Evolutionary conservation across 768 basidiomycete genomes (phyloP), one percentile per base, ranked within the genome.

Genomic region (Russula ochroleuca): DNA sequence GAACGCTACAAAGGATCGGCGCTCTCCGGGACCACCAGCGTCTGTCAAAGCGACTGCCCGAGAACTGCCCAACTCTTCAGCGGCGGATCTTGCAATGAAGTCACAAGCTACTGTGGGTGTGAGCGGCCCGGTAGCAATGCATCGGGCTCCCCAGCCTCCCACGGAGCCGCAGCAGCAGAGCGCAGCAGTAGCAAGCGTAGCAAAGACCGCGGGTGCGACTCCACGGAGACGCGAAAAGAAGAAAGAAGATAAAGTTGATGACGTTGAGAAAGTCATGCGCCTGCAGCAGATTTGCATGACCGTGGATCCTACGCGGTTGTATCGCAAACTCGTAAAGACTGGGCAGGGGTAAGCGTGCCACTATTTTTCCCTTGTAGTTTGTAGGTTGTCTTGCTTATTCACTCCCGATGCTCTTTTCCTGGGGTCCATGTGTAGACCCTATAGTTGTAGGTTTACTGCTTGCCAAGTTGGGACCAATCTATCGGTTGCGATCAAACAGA

Each of bases 401-500:
- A 28, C 28, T 5, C 28, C 28, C 9, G 43, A 43, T 43, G n/a
- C n/a, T 7, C 43, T 19, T 43, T n/a, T 19, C n/a, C 3, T 19
- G 19, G n/a, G 40, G 40, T 5, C 5, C 15, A 17, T 15, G 3
- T 43, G 9, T 73, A 95, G 94, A 64, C 95, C 96, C 19, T 96
- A 92, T 21, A 95, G 97, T 47, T 95, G 95, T 68, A 96, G 98
- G 2, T 99, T 97, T 76, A 98, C 95, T 15, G 96, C 96, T 19
- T 97, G 97, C 72, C 95, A 98, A 78, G 90, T 95, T 65, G 94
- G 94, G 47, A 94, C 92, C 35, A 96, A 97, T 75, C 70, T 92
- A 37, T 90, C 86, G 13, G 97, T 99, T 38, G 97, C 97, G 47
- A 99, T 99, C 83, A 99, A 99, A 77, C 96, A 98, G 76, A 99